These are phyloP conservation scores for Solanum tacnaense DNA, from an alignment of 257 asterid species.

Conservation along the genomic window DNA sequence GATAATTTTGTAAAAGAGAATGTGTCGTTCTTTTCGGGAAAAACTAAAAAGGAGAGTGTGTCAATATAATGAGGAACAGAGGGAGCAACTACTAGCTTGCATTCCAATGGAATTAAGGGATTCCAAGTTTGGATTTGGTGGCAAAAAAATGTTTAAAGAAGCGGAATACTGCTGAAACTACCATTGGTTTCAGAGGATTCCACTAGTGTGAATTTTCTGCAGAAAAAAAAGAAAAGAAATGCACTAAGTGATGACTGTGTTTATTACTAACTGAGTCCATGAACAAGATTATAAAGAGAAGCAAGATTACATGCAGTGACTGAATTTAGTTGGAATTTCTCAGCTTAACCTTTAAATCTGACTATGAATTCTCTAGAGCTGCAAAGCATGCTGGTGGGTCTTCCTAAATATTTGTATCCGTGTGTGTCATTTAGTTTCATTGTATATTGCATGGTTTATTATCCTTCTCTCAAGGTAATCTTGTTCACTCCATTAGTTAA, in stretches of 20 bases:
- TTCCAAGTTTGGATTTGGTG: neutral
- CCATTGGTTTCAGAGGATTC: neutral
- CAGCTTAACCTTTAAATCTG: neutral
- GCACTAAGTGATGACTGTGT: neutral
- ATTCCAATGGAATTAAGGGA: neutral
- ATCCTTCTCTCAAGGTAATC: neutral
- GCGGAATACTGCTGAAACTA: neutral
- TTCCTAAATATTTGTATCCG: neutral
- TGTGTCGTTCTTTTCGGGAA: neutral
- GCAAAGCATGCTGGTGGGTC: neutral
- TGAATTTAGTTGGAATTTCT: neutral
- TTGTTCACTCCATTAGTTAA: neutral
- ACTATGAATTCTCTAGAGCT: neutral
- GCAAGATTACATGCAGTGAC: neutral
- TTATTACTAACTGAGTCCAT: neutral
- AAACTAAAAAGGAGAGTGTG: neutral
- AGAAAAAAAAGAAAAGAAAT: neutral
- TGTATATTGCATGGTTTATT: neutral
- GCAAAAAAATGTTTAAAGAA: neutral
- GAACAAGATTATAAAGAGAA: neutral
- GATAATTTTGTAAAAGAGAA: neutral
- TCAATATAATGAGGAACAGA: neutral
- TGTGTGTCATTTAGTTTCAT: neutral
- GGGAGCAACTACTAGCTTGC: neutral
- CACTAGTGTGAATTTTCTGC: neutral